phyloP scores from a whole-genome alignment of 2,329 filamentous ascomycete species.

The Allantophomopsis cytisporea region DNA sequence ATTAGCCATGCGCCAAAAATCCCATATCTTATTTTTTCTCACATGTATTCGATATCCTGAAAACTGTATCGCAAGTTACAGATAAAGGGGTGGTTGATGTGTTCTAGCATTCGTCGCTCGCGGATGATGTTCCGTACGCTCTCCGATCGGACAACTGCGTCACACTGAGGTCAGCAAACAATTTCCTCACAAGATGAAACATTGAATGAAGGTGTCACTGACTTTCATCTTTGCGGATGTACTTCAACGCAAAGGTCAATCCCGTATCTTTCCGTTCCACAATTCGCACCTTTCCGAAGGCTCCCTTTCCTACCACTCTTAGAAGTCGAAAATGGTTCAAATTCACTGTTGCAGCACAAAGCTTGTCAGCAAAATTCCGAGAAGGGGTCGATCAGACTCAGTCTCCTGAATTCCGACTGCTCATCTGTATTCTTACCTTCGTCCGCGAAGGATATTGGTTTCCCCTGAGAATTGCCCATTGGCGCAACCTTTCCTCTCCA shows the following conservation, averaged over 20 bases:
- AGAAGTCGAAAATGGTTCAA: slow-evolving; percentile 94
- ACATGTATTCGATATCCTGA: slow-evolving; percentile 98
- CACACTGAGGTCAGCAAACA: slow-evolving; percentile 8
- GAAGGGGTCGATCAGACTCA: slow-evolving; percentile 5
- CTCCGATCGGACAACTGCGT: slow-evolving; percentile 82
- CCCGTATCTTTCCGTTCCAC: slow-evolving; percentile 95
- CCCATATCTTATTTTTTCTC: slow-evolving; percentile 22
- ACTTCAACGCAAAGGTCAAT: slow-evolving; percentile 91
- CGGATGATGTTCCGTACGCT: slow-evolving; percentile 97
- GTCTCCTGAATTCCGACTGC: slow-evolving; percentile 1
- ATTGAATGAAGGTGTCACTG: slow-evolving; percentile 17
- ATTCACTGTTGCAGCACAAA: slow-evolving; percentile 48
- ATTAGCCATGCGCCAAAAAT: too few relatives aligned
- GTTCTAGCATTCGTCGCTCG: slow-evolving; percentile 94
- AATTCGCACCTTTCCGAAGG: slow-evolving; percentile 97
- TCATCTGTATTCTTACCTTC: slow-evolving; percentile 51
- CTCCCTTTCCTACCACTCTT: slow-evolving; percentile 91
- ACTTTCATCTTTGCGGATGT: slow-evolving; percentile 98
- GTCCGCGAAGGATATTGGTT: slow-evolving; percentile 82
- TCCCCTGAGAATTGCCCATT: slow-evolving; percentile 95
- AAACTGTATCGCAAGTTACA: slow-evolving; percentile 99
- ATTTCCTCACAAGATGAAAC: slow-evolving; percentile 1
- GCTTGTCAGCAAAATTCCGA: slow-evolving; percentile 8
- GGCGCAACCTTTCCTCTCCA: slow-evolving; percentile 3
- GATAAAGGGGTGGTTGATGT: slow-evolving; percentile 94